phyloP scores from a whole-genome alignment of 345 rosid genomes.

The Gossypium rotundifolium region DNA sequence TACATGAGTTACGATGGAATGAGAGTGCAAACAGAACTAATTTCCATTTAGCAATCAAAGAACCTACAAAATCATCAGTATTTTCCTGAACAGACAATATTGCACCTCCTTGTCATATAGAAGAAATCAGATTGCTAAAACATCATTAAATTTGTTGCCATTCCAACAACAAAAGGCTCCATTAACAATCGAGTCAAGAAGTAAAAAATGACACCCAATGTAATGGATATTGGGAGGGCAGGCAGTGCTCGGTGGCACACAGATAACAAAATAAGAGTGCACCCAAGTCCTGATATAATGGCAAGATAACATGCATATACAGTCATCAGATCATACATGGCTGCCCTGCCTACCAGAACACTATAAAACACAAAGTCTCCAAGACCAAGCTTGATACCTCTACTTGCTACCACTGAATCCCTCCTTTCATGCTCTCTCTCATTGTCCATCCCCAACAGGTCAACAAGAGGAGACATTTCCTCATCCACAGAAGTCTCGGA shows the following conservation, averaged over 20 bases:
- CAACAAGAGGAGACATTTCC: constrained; percentile 88
- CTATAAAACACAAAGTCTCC: constrained; percentile 98
- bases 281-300: constrained; percentile 90
- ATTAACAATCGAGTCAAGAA: constrained; percentile 85
- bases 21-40: background rate
- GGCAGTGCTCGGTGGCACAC: constrained; percentile 80
- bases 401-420: constrained; percentile 14
- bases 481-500: constrained; percentile 41
- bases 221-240: constrained; percentile 90
- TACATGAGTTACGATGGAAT: background rate
- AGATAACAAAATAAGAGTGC: constrained; percentile 89
- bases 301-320: constrained; percentile 97
- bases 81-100: constrained; percentile 6
- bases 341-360: constrained; percentile 98
- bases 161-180: constrained; percentile 91
- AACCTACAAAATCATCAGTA: constrained; percentile 8
- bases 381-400: constrained; percentile 89
- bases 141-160: constrained; percentile 72
- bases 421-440: constrained; percentile 29
- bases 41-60: constrained; percentile 9
- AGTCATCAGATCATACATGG: constrained; percentile 97
- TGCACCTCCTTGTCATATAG: constrained; percentile 1
- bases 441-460: constrained; percentile 37
- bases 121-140: constrained; percentile 36
- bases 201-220: constrained; percentile 79